phyloP scores from a whole-genome alignment of 1,284 basidiomycete genomes.

The Rhodotorula sp. region DNA sequence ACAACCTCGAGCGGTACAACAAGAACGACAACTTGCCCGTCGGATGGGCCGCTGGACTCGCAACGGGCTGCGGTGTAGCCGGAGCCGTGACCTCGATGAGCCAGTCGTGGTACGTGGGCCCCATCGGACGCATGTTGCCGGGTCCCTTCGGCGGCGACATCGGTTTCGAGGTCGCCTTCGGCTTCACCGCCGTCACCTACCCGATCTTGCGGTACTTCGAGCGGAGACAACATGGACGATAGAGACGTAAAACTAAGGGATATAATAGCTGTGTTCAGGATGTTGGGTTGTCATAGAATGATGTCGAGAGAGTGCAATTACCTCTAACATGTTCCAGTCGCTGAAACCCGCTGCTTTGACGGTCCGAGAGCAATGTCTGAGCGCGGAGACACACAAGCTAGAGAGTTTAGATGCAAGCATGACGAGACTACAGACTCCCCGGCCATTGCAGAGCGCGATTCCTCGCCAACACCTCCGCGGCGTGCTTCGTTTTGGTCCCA shows the following conservation, averaged over 20 bases:
- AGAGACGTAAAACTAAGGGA: conserved; percentile 30
- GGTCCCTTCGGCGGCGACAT: conserved; percentile 17
- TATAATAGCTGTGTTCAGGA: not conserved
- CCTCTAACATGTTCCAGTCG: not conserved
- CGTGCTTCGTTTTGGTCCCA: too few species aligned
- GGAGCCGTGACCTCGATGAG: conserved; percentile 48
- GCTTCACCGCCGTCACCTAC: conserved; percentile 47
- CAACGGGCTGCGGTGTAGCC: conserved; percentile 44
- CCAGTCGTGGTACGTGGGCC: conserved; percentile 41
- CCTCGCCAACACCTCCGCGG: too few species aligned
- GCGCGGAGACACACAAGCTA: too few species aligned
- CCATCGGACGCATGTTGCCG: not conserved
- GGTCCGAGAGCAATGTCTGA: too few species aligned
- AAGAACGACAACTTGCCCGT: conserved; percentile 39
- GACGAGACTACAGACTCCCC: too few species aligned
- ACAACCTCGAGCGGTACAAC: conserved; percentile 50
- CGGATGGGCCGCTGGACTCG: conserved; percentile 46
- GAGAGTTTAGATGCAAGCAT: too few species aligned
- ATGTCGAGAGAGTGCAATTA: not conserved
- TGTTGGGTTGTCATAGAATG: not conserved
- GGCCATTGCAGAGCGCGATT: too few species aligned
- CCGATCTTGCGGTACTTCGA: conserved; percentile 47
- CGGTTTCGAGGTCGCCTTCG: conserved; percentile 46
- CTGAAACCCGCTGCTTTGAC: not conserved
- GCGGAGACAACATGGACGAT: conserved; percentile 42